Percentiles rank a stretch among this genome's conserved stretches.
Evolutionary conservation across 2,329 filamentous ascomycete species (phyloP).

Genomic region (Arthrinium puccinioides): DNA sequence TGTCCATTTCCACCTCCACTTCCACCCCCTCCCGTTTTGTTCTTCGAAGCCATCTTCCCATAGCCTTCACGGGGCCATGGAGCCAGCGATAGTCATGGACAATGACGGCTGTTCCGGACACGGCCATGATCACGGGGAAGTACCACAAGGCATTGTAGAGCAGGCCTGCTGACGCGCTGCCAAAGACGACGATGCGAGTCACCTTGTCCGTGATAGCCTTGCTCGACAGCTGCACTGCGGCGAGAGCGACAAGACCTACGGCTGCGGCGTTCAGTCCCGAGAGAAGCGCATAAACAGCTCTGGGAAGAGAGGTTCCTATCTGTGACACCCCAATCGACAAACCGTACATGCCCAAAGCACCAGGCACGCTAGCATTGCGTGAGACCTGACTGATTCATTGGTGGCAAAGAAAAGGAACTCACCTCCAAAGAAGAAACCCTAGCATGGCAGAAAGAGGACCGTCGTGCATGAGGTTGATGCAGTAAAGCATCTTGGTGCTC

Average conservation of each 20-base stretch:
- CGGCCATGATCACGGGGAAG: constrained; percentile 57
- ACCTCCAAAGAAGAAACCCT: constrained; percentile 59
- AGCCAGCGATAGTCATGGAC: constrained; percentile 50
- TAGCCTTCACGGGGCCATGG: constrained; percentile 24
- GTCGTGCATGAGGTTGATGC: constrained; percentile 56
- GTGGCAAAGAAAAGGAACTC: constrained; percentile 8
- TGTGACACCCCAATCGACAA: constrained; percentile 57
- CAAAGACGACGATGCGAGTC: constrained; percentile 56
- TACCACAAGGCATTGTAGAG: constrained; percentile 71
- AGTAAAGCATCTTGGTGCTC: constrained; percentile 67
- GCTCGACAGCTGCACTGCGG: constrained; percentile 58
- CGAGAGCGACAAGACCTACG: constrained; percentile 64
- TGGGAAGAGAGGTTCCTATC: constrained; percentile 51
- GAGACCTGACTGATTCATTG: neutral
- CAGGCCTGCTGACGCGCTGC: constrained; percentile 56
- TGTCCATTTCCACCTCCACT: no score
- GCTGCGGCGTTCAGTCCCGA: constrained; percentile 67
- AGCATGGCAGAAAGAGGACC: constrained; percentile 51
- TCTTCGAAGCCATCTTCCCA: neutral
- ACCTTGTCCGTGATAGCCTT: constrained; percentile 61
- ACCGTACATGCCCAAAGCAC: constrained; percentile 62
- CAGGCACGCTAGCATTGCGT: constrained; percentile 48
- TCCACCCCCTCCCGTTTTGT: no score
- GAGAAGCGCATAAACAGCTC: constrained; percentile 59
- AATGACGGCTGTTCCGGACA: constrained; percentile 44